Base-by-base conservation (phyloP, 2,329 filamentous ascomycete species). In the Aureobasidium uvarum region DNA sequence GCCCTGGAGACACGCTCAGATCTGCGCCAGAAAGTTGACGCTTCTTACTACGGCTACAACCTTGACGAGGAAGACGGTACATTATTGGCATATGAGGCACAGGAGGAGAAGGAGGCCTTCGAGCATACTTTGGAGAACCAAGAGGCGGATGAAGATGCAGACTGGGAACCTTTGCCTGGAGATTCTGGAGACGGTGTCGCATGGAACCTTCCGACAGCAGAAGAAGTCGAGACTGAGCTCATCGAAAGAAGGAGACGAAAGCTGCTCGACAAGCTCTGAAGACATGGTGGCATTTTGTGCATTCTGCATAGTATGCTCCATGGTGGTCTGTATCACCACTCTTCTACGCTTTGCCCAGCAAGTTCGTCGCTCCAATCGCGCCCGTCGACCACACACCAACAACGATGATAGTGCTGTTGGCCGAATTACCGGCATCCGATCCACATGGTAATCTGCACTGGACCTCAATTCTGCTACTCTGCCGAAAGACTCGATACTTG, bases 31-130 rank as follows among this genome's bases (percentile, higher is more conserved):
- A 85, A 88, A 71, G 93, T 99, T 10, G 92, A 99, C 78, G 95
- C 95, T 14, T 89, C 88, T 38, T 99, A 99, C 77, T 99, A 97
- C 76, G 95, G 95, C 46, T 99, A 96, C 77, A 93, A 92, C 67
- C 84, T 93, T 8, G 91, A 93, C 71, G 93, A 98, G 77, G 95
- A 98, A 77, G 92, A 96, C 75, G 91, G 89, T 0, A 86, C 84
- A 52, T 75, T 98, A 73, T 76, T 97, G 68, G 85, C 82, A 60
- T 96, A 96, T 75, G 95, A 99, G 81, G 84, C 81, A 52, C 82
- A 86, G 73, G 95, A 92, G 79, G 95, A 98, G 81, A 84, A 86
- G 69, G 90, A 96, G 75, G 69, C 92, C 0, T 82, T 86, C 67
- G 88, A 92, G 72, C 83, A 86, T 67, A 79, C 96, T 72, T 76